Percentiles rank a stretch among this genome's conserved stretches.
Conservation (phyloP, 2,329 filamentous ascomycete species). For the Dothideomycetidae sp. region DNA sequence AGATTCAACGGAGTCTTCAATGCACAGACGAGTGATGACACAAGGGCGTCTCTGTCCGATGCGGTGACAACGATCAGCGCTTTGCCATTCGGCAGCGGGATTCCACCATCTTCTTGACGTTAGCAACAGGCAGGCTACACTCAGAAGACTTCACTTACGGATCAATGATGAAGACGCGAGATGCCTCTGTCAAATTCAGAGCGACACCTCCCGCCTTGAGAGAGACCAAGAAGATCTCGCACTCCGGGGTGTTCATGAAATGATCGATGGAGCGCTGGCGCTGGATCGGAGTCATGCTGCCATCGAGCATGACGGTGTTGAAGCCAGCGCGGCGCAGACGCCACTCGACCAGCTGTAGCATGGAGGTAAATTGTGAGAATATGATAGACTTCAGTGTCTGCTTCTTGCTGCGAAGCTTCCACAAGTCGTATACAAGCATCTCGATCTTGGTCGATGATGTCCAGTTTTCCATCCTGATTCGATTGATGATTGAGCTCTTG, state of each 20-base stretch:
- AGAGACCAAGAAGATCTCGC: constrained; percentile 91
- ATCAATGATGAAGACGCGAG: constrained; percentile 88
- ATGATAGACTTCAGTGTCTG: constrained; percentile 93
- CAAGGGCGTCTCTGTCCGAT: constrained; percentile 92
- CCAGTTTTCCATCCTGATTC: constrained; percentile 98
- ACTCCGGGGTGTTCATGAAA: constrained; percentile 89
- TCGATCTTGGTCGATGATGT: constrained; percentile 97
- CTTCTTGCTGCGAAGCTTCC: constrained; percentile 81
- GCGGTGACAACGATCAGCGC: constrained; percentile 70
- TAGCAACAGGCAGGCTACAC: no score
- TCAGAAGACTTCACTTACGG: constrained; percentile 72
- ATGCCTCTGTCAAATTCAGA: constrained; percentile 87
- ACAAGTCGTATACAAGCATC: constrained; percentile 84
- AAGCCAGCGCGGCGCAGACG: constrained; percentile 90
- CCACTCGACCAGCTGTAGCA: constrained; percentile 96
- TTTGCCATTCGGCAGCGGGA: constrained; percentile 99
- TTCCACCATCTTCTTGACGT: constrained; percentile 99
- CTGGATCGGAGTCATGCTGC: constrained; percentile 89
- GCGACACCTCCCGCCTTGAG: constrained; percentile 93
- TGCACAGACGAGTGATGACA: constrained; percentile 84
- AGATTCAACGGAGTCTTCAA: constrained; percentile 93
- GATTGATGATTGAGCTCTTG: constrained; percentile 95
- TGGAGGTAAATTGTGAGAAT: constrained; percentile 93
- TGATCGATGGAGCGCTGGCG: constrained; percentile 87
- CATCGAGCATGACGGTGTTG: constrained; percentile 95